A percentile compares a stretch with the other conserved stretches of the same genome.
Conservation (phyloP, 2,329 filamentous ascomycete species). For the Elsinoe ampelina region DNA sequence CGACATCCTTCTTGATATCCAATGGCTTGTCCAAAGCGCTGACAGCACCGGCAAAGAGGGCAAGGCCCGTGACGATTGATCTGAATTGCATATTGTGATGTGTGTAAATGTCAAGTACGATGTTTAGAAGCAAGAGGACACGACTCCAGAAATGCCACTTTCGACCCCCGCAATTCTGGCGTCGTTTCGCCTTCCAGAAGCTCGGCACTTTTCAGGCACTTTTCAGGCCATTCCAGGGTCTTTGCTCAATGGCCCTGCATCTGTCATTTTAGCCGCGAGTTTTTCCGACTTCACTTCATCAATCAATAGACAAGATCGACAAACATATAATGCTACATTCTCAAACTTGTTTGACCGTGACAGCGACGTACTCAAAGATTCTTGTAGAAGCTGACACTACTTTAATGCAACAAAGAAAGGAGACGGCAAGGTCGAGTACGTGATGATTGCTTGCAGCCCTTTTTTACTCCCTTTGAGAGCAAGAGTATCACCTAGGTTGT, state of each 20-base stretch:
- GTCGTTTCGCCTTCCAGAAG: neutral
- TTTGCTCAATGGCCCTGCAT: neutral
- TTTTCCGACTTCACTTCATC: constrained; percentile 8
- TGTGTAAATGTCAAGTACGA: neutral
- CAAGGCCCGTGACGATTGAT: constrained; percentile 34
- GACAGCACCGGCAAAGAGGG: constrained; percentile 41
- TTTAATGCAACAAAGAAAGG: too few relatives aligned
- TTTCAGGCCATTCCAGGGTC: neutral
- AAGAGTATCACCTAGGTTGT: too few relatives aligned
- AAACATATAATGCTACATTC: too few relatives aligned
- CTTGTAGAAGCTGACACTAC: too few relatives aligned
- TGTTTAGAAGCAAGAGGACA: constrained; percentile 1
- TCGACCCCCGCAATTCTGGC: constrained; percentile 3
- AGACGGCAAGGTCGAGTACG: neutral
- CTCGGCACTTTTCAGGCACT: constrained; percentile 7
- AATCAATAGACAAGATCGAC: neutral
- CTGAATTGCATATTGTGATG: constrained; percentile 35
- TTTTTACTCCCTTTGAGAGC: too few relatives aligned
- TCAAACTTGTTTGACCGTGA: too few relatives aligned
- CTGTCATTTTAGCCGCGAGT: neutral
- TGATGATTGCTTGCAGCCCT: neutral
- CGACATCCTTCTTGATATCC: constrained; percentile 64
- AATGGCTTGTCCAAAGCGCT: constrained; percentile 46
- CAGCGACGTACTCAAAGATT: too few relatives aligned
- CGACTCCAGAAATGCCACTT: neutral